Base-by-base conservation (phyloP, 768 basidiomycete species). In the Multifurca ochricompacta region DNA sequence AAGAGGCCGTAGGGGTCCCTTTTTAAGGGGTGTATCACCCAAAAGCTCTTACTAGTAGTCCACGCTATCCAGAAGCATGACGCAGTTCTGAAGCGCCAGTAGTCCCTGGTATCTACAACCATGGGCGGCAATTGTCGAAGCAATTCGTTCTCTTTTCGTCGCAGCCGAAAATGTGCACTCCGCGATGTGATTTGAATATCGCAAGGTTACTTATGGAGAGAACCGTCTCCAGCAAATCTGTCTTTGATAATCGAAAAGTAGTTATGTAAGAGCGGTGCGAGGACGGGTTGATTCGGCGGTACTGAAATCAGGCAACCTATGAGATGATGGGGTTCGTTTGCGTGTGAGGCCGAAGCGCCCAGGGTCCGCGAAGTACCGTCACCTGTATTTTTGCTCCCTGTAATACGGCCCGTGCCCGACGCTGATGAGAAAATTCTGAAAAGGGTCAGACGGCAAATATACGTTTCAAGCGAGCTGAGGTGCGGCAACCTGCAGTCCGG, bases 21-120 rank as follows among this genome's bases (percentile, higher is more conserved):
- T 59, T 59, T 59, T 54, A 60, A 54, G 57, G 54, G 48, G 48
- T 47, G 50, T 31, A 59, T 51, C 40, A 34, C 46, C 51, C 48
- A 45, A 58, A 46, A 51, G 37, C 48, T 42, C 51, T 54, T 21
- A n/a, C n/a, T n/a, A n/a, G n/a, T n/a, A 42, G 45, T 46, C 28
- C 57, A 59, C 57, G 58, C 44, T 19, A 44, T 35, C 41, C 48
- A 42, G 45, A 51, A 45, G 44, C 48, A 58, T 56, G 43, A 51
- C 31, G 43, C 43, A 34, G 48, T 44, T 50, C 48, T 50, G 54
- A 48, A 50, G 54, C 54, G n/a, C n/a, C n/a, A n/a, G n/a, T n/a
- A 30, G 36, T 25, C 47, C 48, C 48, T 50, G 30, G 41, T 34
- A 42, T 59, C 54, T 40, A 23, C 54, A 23, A 50, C 48, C 28